Percentiles rank a stretch among this genome's conserved stretches.
phyloP scores from a whole-genome alignment of 306 rosid species.

The Lablab purpureus region DNA sequence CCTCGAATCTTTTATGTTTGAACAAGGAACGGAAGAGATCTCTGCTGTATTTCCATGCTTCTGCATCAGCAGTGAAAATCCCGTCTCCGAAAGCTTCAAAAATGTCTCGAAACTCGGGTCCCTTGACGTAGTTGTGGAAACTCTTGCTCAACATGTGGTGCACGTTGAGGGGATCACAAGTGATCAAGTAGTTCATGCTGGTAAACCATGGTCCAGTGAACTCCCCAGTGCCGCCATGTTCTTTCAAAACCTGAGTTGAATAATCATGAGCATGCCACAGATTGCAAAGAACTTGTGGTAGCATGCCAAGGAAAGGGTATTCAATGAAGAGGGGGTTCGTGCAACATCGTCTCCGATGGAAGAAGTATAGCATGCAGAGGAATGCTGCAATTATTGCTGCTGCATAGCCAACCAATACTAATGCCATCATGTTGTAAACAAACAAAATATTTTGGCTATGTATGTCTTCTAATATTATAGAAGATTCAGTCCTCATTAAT shows the following conservation, averaged over 20 bases:
- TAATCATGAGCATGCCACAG: background rate
- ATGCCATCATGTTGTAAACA: no score
- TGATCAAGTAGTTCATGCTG: constrained; percentile 25
- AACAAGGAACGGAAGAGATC: constrained; percentile 40
- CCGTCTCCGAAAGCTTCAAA: constrained; percentile 55
- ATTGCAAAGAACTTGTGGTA: background rate
- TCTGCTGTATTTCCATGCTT: constrained; percentile 48
- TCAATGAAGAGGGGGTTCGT: background rate
- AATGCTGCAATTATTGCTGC: background rate
- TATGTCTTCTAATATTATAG: no score
- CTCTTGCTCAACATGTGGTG: constrained; percentile 44
- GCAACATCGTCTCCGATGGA: background rate
- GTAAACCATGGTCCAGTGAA: constrained; percentile 54
- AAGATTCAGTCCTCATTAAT: no score
- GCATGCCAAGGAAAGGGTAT: background rate
- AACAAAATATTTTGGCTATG: no score
- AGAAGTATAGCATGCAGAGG: background rate
- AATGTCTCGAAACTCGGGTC: constrained; percentile 42
- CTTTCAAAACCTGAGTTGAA: background rate
- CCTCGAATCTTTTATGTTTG: background rate
- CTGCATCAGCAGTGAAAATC: constrained; percentile 45
- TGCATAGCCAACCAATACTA: background rate
- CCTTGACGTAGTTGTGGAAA: constrained; percentile 48
- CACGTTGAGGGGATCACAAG: constrained; percentile 49
- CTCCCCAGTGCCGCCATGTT: constrained; percentile 30